phyloP scores from a whole-genome alignment of 2,329 filamentous ascomycete species.

The Pseudocercospora pini-densiflorae region DNA sequence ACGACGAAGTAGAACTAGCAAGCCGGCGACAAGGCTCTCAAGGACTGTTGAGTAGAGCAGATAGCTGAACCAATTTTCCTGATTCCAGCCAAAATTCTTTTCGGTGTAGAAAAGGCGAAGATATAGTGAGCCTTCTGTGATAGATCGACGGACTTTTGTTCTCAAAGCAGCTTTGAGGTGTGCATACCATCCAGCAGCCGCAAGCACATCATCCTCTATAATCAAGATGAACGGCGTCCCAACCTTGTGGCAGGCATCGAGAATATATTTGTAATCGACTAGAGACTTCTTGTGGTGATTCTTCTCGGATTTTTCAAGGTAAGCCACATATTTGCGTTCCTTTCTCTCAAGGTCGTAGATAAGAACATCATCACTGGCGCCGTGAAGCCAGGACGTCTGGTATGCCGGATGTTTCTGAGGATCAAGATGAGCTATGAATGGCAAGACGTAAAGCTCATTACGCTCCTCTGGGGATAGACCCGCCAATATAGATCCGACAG shows the following conservation, averaged over 20 bases:
- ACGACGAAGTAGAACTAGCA: slow-evolving; percentile 15
- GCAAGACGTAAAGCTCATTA: slow-evolving; percentile 46
- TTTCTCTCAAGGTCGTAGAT: slow-evolving; percentile 45
- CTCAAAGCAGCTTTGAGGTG: slow-evolving; percentile 37
- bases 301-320: slow-evolving; percentile 39
- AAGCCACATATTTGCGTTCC: slow-evolving; percentile 41
- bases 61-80: slow-evolving; percentile 47
- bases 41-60: slow-evolving; percentile 41
- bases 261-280: slow-evolving; percentile 50
- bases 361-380: slow-evolving; percentile 48
- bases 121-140: slow-evolving; percentile 42
- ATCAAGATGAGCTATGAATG: slow-evolving; percentile 52
- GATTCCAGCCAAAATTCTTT: slow-evolving; percentile 52
- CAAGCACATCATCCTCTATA: slow-evolving; percentile 54
- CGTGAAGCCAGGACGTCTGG: slow-evolving; percentile 46
- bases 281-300: slow-evolving; percentile 45
- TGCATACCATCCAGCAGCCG: slow-evolving; percentile 54
- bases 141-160: slow-evolving; percentile 3
- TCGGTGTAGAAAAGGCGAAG: slow-evolving; percentile 55
- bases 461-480: slow-evolving; percentile 49
- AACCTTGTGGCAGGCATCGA: slow-evolving; percentile 46
- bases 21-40: not conserved
- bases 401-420: slow-evolving; percentile 48
- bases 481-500: slow-evolving; percentile 51
- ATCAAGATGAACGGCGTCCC: slow-evolving; percentile 49